phyloP scores from a whole-genome alignment of 768 basidiomycete genomes.

The Daedalea quercina region DNA sequence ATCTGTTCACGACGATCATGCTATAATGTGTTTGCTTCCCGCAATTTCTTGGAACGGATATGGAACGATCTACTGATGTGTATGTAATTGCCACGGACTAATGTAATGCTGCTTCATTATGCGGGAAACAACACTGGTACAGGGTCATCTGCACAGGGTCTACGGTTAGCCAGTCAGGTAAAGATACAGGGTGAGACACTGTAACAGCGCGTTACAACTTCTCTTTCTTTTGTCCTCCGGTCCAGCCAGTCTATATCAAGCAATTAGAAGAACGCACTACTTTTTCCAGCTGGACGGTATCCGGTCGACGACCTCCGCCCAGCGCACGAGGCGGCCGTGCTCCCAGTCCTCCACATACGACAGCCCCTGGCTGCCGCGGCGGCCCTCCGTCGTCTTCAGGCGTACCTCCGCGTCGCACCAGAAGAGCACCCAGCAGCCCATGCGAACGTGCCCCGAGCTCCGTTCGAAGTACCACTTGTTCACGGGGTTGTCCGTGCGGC shows the following conservation, averaged over 20 bases:
- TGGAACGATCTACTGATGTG: background rate
- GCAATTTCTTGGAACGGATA: background rate
- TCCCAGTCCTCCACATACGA: constrained; percentile 78
- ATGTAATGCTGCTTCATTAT: too few relatives aligned
- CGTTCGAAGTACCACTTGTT: constrained; percentile 99
- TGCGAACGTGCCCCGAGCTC: constrained; percentile 81
- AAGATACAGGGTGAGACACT: too few relatives aligned
- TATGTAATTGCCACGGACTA: background rate
- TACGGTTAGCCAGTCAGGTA: too few relatives aligned
- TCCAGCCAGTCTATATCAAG: background rate
- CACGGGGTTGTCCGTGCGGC: constrained; percentile 86
- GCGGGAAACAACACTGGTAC: too few relatives aligned
- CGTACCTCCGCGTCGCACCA: constrained; percentile 98
- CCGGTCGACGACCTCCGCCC: constrained; percentile 61
- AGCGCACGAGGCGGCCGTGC: constrained; percentile 56
- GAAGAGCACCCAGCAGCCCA: constrained; percentile 88
- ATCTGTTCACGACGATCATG: background rate
- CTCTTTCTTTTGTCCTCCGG: background rate
- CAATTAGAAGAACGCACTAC: constrained; percentile 1
- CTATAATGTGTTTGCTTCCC: background rate
- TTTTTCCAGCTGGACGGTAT: constrained; percentile 77
- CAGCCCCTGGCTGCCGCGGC: constrained; percentile 53
- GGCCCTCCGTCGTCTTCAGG: constrained; percentile 61
- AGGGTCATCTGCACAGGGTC: too few relatives aligned
- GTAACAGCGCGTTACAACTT: background rate